Percentiles rank a stretch among this genome's conserved stretches.
Evolutionary conservation across 495 filamentous ascomycete genomes (phyloP).

Genomic region (Baudoinia panamericana): DNA sequence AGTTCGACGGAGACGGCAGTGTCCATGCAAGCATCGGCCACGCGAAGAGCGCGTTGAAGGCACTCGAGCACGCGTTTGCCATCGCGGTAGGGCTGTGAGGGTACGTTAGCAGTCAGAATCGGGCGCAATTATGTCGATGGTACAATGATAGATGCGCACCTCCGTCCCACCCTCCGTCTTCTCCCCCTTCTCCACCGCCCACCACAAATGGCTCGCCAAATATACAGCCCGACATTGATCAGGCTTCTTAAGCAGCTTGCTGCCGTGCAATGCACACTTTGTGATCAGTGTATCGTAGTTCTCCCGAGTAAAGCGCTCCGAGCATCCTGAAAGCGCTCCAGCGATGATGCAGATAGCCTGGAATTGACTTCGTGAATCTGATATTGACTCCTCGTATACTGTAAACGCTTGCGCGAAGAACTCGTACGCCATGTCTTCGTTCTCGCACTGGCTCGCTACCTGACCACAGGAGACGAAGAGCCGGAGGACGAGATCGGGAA

Average conservation of each 20-base stretch:
- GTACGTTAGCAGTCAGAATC: slow-evolving; percentile 22
- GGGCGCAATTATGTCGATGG: no score
- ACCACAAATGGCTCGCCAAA: slow-evolving; percentile 92
- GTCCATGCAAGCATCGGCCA: slow-evolving; percentile 98
- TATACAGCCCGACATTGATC: slow-evolving; percentile 97
- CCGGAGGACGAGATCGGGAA: slow-evolving; percentile 74
- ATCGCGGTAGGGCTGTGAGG: slow-evolving; percentile 73
- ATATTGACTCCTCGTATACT: slow-evolving; percentile 91
- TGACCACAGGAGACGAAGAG: slow-evolving; percentile 86
- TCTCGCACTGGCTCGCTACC: slow-evolving; percentile 79
- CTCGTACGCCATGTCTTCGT: slow-evolving; percentile 93
- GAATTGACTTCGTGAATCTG: slow-evolving; percentile 90
- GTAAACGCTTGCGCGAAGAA: slow-evolving; percentile 98
- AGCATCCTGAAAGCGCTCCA: slow-evolving; percentile 69
- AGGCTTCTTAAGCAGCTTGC: slow-evolving; percentile 93
- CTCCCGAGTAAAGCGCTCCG: slow-evolving; percentile 72
- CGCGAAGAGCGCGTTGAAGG: slow-evolving; percentile 83
- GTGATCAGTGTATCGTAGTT: slow-evolving; percentile 98
- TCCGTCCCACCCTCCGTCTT: slow-evolving; percentile 61
- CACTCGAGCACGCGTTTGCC: slow-evolving; percentile 95
- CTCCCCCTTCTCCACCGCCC: slow-evolving; percentile 78
- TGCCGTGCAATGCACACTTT: slow-evolving; percentile 90
- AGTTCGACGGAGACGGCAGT: slow-evolving; percentile 94
- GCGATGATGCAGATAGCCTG: slow-evolving; percentile 94
- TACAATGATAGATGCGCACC: no score